Evolutionary conservation across 441 rosid genomes (phyloP).

Genomic region (Pelargonium fulgidum): DNA sequence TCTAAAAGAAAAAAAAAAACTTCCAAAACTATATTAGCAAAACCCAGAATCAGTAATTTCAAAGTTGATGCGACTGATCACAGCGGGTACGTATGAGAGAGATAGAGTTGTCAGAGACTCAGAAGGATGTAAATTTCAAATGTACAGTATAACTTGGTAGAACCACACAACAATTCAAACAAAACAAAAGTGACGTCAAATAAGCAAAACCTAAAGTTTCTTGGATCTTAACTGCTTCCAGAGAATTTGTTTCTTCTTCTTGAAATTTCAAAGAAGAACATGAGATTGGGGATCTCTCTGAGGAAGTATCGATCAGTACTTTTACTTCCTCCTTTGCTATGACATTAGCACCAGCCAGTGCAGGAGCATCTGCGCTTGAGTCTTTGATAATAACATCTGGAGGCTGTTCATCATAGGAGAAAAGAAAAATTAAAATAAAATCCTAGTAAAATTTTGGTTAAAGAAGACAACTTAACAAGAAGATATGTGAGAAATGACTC

Average conservation of each 20-base stretch:
- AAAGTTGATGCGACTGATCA: neutral
- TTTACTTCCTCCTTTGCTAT: slow-evolving; percentile 23
- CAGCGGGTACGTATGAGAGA: too few species aligned
- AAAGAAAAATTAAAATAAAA: slow-evolving; percentile 14
- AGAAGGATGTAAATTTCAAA: too few species aligned
- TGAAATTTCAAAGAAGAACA: slow-evolving; percentile 28
- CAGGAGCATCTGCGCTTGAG: slow-evolving; percentile 27
- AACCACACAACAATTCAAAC: neutral
- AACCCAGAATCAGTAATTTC: neutral
- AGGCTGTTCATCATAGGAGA: slow-evolving; percentile 30
- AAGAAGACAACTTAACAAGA: slow-evolving; percentile 9
- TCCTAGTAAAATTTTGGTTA: neutral
- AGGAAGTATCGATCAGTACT: slow-evolving; percentile 21
- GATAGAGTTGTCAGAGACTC: too few species aligned
- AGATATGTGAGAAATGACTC: neutral
- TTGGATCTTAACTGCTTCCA: slow-evolving; percentile 30
- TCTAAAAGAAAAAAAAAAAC: neutral
- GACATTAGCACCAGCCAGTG: slow-evolving; percentile 23
- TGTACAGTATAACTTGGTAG: neutral
- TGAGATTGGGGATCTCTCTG: slow-evolving; percentile 15
- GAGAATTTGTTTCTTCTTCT: slow-evolving; percentile 24
- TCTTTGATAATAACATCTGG: slow-evolving; percentile 22
- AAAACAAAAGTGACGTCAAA: neutral
- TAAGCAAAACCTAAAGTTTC: slow-evolving; percentile 8
- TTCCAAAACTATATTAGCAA: neutral